phyloP scores from a whole-genome alignment of 495 filamentous ascomycete genomes.

The Coniosporium apollinis region DNA sequence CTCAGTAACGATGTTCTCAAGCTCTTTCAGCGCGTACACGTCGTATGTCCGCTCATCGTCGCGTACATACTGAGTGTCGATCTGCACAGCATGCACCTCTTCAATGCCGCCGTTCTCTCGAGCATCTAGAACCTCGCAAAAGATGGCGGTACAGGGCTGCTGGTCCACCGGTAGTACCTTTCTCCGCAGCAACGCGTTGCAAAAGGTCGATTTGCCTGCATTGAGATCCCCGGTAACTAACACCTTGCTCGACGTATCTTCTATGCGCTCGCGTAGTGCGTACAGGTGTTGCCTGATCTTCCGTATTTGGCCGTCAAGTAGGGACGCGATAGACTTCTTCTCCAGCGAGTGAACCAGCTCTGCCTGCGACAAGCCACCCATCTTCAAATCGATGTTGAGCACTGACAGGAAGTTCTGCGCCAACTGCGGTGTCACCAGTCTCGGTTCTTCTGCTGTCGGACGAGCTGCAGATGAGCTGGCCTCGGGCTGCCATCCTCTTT shows the following conservation, averaged over 20 bases:
- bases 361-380: conserved; percentile 67
- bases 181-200: conserved; percentile 81
- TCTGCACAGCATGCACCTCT: conserved; percentile 89
- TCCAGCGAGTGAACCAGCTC: conserved; percentile 95
- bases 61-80: conserved; percentile 49
- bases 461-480: conserved; percentile 52
- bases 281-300: conserved; percentile 82
- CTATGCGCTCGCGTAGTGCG: conserved; percentile 77
- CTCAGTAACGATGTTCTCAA: conserved; percentile 82
- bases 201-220: conserved; percentile 96
- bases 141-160: conserved; percentile 96
- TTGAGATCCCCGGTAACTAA: conserved; percentile 95
- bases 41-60: conserved; percentile 90
- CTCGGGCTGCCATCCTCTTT: conserved; percentile 39
- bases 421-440: conserved; percentile 81
- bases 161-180: conserved; percentile 94
- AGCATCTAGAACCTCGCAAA: conserved; percentile 90
- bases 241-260: conserved; percentile 95
- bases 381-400: conserved; percentile 82
- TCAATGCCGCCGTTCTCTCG: conserved; percentile 79
- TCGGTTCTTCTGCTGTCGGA: conserved; percentile 40
- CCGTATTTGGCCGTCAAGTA: conserved; percentile 85
- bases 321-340: conserved; percentile 71
- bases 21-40: conserved; percentile 53
- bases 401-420: conserved; percentile 93